phyloP scores from a whole-genome alignment of 2,329 filamentous ascomycete species.

The Xylariaceae sp. region DNA sequence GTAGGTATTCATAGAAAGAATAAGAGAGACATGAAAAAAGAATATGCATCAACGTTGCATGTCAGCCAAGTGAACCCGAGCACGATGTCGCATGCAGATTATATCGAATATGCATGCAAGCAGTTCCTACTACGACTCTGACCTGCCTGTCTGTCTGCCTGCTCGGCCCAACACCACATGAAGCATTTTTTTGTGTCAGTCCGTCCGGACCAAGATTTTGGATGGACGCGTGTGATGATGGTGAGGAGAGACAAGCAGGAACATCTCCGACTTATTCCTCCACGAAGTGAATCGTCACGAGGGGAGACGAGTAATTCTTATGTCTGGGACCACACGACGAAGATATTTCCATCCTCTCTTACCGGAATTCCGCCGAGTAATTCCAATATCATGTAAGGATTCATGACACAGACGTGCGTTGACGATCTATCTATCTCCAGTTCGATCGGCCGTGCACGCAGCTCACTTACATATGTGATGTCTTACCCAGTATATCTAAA shows the following conservation, averaged over 20 bases:
- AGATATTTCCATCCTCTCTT: too few species aligned
- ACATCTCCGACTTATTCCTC: too few species aligned
- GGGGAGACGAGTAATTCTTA: too few species aligned
- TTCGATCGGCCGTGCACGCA: too few species aligned
- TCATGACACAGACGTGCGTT: too few species aligned
- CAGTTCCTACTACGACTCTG: slow-evolving; percentile 19
- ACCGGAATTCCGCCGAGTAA: too few species aligned
- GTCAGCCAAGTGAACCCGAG: slow-evolving; percentile 21
- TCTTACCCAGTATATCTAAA: too few species aligned
- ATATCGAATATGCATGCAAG: slow-evolving; percentile 15
- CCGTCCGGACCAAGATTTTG: slow-evolving; percentile 3
- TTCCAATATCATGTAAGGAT: too few species aligned
- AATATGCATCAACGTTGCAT: slow-evolving; percentile 20
- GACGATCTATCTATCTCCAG: too few species aligned
- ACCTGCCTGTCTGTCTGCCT: slow-evolving; percentile 12
- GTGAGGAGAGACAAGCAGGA: neutral
- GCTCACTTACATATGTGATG: too few species aligned
- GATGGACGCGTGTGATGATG: neutral
- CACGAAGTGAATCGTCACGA: too few species aligned
- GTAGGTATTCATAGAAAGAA: slow-evolving; percentile 14
- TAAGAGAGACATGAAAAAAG: neutral
- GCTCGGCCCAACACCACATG: neutral
- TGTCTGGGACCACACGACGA: too few species aligned
- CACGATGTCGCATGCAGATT: slow-evolving; percentile 21
- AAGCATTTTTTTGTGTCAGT: slow-evolving; percentile 3